These are phyloP conservation scores for Cercospora janseana DNA, from an alignment of 2,329 filamentous ascomycete species.

Conservation along the genomic window DNA sequence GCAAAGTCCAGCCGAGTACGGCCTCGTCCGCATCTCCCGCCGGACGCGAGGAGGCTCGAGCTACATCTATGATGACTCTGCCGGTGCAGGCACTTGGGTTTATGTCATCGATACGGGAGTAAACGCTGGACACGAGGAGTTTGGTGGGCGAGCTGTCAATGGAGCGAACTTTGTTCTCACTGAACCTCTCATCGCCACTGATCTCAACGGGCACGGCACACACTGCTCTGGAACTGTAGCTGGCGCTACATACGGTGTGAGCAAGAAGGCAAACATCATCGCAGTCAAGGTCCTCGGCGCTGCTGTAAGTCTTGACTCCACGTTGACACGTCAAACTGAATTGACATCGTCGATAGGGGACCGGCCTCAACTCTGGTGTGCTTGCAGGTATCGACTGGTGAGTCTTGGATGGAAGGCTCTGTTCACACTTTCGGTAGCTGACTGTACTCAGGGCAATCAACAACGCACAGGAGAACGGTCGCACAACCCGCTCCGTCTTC, in stretches of 20 bases:
- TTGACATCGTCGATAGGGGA: slow-evolving; percentile 34
- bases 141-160: slow-evolving; percentile 31
- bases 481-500: slow-evolving; percentile 53
- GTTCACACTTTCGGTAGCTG: background rate
- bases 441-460: slow-evolving; percentile 32
- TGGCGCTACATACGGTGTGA: slow-evolving; percentile 60
- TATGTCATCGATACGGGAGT: slow-evolving; percentile 32
- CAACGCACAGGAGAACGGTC: slow-evolving; percentile 70
- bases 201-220: slow-evolving; percentile 61
- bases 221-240: slow-evolving; percentile 62
- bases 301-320: slow-evolving; percentile 19
- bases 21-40: slow-evolving; percentile 44
- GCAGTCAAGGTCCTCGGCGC: slow-evolving; percentile 53
- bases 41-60: slow-evolving; percentile 31
- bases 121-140: slow-evolving; percentile 27
- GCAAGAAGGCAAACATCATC: slow-evolving; percentile 45
- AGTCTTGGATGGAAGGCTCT: background rate
- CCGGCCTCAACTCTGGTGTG: slow-evolving; percentile 51
- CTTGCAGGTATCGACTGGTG: slow-evolving; percentile 48
- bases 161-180: slow-evolving; percentile 28
- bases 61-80: slow-evolving; percentile 43
- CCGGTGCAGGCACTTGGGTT: slow-evolving; percentile 32
- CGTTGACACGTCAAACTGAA: too few species aligned
- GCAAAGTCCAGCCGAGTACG: slow-evolving; percentile 40
- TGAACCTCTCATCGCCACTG: slow-evolving; percentile 31